Conservation (phyloP, 352 stramenopile genomes). For the Globisporangium canariense region DNA sequence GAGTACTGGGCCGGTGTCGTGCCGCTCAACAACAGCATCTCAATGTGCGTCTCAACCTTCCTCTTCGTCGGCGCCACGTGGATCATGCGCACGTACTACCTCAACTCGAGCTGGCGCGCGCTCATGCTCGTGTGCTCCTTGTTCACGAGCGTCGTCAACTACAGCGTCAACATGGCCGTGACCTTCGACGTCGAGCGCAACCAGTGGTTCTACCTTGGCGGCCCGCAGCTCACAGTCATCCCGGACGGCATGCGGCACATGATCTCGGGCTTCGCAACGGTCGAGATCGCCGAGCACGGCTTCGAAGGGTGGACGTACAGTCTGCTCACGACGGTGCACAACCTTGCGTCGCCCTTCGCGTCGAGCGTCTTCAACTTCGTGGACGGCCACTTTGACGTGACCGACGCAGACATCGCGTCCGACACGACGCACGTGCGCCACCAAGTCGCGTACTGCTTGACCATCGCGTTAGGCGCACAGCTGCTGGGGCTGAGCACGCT, state of each 20-base stretch:
- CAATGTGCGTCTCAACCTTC: conserved; percentile 43
- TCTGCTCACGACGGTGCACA: conserved; percentile 64
- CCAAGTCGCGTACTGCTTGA: conserved; percentile 53
- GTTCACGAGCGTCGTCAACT: conserved; percentile 42
- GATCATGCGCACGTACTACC: conserved; percentile 56
- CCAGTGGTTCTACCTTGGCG: conserved; percentile 69
- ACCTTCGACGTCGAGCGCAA: conserved; percentile 61
- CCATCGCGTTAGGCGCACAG: conserved; percentile 27
- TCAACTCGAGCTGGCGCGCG: conserved; percentile 55
- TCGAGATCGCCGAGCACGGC: conserved; percentile 70
- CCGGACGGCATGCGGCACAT: conserved; percentile 62
- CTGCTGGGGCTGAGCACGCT: conserved; percentile 44
- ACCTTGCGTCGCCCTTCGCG: conserved; percentile 53
- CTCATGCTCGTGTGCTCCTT: conserved; percentile 49
- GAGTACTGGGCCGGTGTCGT: conserved; percentile 59
- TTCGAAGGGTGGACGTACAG: conserved; percentile 67
- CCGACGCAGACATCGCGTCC: conserved; percentile 49
- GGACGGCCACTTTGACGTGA: conserved; percentile 52
- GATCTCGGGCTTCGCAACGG: conserved; percentile 53
- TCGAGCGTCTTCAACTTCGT: conserved; percentile 53
- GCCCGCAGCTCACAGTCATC: conserved; percentile 50
- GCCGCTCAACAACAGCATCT: conserved; percentile 53
- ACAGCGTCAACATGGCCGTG: conserved; percentile 40
- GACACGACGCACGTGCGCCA: conserved; percentile 57
- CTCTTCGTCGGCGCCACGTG: conserved; percentile 49